phyloP scores from a whole-genome alignment of 2,329 filamentous ascomycete genomes.

The Ascochyta fabae region DNA sequence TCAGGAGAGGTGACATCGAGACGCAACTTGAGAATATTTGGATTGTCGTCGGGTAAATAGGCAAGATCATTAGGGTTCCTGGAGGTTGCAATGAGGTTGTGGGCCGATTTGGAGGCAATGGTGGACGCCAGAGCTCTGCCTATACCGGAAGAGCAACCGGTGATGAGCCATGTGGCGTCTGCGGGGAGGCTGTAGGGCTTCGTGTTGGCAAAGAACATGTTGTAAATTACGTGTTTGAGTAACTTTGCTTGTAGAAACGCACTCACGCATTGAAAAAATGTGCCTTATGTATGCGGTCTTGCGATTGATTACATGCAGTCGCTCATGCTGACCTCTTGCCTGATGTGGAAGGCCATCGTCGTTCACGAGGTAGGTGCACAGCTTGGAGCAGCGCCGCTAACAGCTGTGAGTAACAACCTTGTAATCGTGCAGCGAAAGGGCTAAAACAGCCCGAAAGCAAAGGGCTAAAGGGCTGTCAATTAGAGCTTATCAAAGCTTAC shows the following conservation, averaged over 20 bases:
- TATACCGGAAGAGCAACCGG: slow-evolving; percentile 59
- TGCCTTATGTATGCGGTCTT: neutral
- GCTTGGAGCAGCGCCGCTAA: neutral
- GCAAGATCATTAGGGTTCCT: slow-evolving; percentile 53
- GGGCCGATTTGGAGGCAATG: slow-evolving; percentile 47
- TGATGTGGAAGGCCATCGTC: neutral
- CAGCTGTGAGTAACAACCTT: neutral
- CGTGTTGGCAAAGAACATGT: slow-evolving; percentile 13
- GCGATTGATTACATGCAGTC: neutral
- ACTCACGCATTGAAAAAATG: neutral
- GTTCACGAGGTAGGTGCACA: neutral
- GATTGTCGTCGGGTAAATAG: slow-evolving; percentile 46
- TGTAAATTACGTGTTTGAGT: neutral
- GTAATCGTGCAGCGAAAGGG: slow-evolving; percentile 1
- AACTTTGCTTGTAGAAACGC: neutral
- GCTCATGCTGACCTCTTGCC: neutral
- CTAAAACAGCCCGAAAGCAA: neutral
- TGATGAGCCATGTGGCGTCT: slow-evolving; percentile 19
- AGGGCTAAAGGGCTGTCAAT: slow-evolving; percentile 10
- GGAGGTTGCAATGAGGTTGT: slow-evolving; percentile 58
- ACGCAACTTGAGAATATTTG: slow-evolving; percentile 54
- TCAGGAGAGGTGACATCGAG: slow-evolving; percentile 56
- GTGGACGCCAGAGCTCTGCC: slow-evolving; percentile 51
- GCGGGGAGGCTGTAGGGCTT: slow-evolving; percentile 8
- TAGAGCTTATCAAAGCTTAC: slow-evolving; percentile 2